phyloP scores from a whole-genome alignment of 2,329 filamentous ascomycete genomes.

The Alternaria sp. region DNA sequence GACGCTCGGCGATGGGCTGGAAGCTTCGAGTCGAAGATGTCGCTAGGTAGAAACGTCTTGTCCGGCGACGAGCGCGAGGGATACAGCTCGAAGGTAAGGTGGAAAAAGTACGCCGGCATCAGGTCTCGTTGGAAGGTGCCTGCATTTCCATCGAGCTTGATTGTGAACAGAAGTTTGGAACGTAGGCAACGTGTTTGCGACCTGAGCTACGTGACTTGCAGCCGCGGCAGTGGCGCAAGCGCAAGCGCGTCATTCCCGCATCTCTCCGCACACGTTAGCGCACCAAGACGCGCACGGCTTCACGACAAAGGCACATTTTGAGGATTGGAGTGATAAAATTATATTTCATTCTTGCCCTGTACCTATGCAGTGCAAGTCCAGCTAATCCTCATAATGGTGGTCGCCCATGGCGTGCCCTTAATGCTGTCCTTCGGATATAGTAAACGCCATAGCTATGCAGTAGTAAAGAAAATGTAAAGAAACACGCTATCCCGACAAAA shows the following conservation, averaged over 20 bases:
- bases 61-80: slow-evolving; percentile 45
- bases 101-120: slow-evolving; percentile 70
- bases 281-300: not conserved
- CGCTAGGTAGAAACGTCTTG: slow-evolving; percentile 50
- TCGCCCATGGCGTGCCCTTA: slow-evolving; percentile 4
- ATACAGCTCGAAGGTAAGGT: slow-evolving; percentile 67
- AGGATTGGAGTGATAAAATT: not conserved
- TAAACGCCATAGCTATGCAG: slow-evolving; percentile 39
- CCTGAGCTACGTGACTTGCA: slow-evolving; percentile 1
- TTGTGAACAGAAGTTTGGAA: not conserved
- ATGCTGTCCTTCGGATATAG: slow-evolving; percentile 10
- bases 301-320: not conserved
- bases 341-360: not conserved
- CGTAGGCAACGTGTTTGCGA: slow-evolving; percentile 8
- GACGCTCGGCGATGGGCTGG: slow-evolving; percentile 51
- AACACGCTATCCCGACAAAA: slow-evolving; percentile 12
- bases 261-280: not conserved
- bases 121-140: slow-evolving; percentile 19
- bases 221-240: slow-evolving; percentile 8
- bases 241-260: slow-evolving; percentile 12
- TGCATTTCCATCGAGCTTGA: slow-evolving; percentile 21
- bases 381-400: not conserved
- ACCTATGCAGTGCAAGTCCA: not conserved
- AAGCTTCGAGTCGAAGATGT: slow-evolving; percentile 55
- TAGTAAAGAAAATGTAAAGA: slow-evolving; percentile 12